Evolutionary conservation across 2,329 filamentous ascomycete species (phyloP).

Genomic region (Curvularia spicifera): DNA sequence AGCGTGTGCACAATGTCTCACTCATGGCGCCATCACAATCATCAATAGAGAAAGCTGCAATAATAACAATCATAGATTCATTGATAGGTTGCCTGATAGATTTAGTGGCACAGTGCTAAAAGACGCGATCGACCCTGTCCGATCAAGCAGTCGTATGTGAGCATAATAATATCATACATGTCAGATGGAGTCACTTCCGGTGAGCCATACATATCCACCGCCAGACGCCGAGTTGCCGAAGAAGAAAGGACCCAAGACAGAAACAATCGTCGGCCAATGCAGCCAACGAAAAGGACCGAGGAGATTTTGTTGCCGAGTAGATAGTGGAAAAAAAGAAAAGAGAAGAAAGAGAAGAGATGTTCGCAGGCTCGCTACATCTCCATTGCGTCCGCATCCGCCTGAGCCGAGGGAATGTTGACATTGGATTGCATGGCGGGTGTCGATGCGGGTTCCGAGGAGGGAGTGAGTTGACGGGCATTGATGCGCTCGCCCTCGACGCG

Average conservation of each 20-base stretch:
- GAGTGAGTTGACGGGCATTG: constrained; percentile 46
- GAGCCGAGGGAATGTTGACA: constrained; percentile 25
- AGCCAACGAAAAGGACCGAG: constrained; percentile 32
- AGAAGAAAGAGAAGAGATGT: constrained; percentile 22
- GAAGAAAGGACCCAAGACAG: constrained; percentile 34
- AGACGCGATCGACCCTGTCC: constrained; percentile 41
- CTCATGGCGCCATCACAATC: background rate
- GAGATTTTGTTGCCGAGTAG: constrained; percentile 31
- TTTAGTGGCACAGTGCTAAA: constrained; percentile 34
- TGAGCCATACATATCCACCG: constrained; percentile 40
- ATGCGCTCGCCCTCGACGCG: constrained; percentile 48
- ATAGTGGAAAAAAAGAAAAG: constrained; percentile 20
- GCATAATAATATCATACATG: constrained; percentile 42
- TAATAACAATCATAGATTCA: constrained; percentile 26
- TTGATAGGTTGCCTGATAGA: constrained; percentile 32
- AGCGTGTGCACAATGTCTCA: background rate
- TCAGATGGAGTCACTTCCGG: constrained; percentile 33
- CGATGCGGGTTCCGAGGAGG: constrained; percentile 37
- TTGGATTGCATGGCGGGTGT: constrained; percentile 28
- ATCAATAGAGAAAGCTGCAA: background rate
- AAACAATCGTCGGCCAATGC: constrained; percentile 30
- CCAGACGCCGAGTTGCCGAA: constrained; percentile 43
- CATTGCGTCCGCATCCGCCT: constrained; percentile 43
- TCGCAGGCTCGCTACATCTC: constrained; percentile 38
- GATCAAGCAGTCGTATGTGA: constrained; percentile 47